Base-by-base conservation (phyloP, 1,139 yeast genomes). In the Debaryomycetaceae sp. region DNA sequence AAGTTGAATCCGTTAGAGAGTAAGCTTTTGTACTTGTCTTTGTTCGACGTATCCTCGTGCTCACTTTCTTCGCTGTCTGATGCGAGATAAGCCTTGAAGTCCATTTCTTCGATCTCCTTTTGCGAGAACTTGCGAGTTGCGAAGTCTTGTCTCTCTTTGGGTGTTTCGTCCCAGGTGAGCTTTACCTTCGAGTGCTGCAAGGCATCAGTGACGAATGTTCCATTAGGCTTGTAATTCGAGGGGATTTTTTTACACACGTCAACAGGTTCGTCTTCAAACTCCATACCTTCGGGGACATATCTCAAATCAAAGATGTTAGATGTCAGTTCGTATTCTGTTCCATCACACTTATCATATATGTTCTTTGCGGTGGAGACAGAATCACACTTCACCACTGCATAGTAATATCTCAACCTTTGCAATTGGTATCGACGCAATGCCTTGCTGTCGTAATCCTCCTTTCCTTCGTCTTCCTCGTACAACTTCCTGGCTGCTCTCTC, bases 111-210 rank as follows among this genome's bases (percentile, higher is more conserved):
- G 42, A 91, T 76, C 60, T 95, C 99, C 62, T 86, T 84, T 59
- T 88, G 95, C 41, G 90, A 82, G 59, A 95, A 91, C 13, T 91
- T 90, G 54, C 85, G 81, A 14, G 87, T 78, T 0, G 97, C 81
- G 44, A 91, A 65, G 46, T 87, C 83, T n/a, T 82, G 65, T 61
- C 99, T 80, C 58, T 90, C 97, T 48, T 82, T 85, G 4, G 99
- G 99, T 0, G 98, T 95, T 66, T 93, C 98, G 65, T 95, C 99
- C 98, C 98, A 91, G 0, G 97, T 90, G 51, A 91, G 75, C 60
- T 88, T 88, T 40, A 91, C 97, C 58, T 89, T 90, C 11, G 97
- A 89, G 61, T 89, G 96, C 60, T 90, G 96, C 47, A 91, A 75
- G 0, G 97, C 97, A 65, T 88, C 97, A 2, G 97, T 95, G 34